phyloP scores from a whole-genome alignment of 306 rosid species.

The Trichosanthes truncata region DNA sequence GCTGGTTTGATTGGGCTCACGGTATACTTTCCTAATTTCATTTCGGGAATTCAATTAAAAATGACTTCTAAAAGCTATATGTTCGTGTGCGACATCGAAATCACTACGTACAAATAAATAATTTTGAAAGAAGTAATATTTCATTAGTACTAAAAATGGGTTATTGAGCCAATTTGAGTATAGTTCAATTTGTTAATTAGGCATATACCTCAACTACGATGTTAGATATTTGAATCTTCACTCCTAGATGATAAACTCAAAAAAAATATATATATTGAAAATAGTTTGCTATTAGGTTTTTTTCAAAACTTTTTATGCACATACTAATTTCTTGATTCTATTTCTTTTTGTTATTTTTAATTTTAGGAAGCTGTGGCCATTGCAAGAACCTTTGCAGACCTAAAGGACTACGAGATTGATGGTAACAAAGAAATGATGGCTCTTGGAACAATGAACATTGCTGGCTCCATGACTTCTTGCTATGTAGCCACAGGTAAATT shows the following conservation, averaged over 20 bases:
- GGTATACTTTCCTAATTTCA: slow-evolving; percentile 18
- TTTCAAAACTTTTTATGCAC: no score
- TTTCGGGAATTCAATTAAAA: no score
- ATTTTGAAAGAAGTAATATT: background rate
- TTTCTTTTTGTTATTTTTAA: background rate
- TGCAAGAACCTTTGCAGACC: slow-evolving; percentile 83
- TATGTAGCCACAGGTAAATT: slow-evolving; percentile 51
- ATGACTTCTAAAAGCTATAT: no score
- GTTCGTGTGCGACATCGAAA: background rate
- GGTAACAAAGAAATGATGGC: slow-evolving; percentile 98
- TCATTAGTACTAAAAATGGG: background rate
- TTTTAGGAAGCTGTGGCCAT: slow-evolving; percentile 83
- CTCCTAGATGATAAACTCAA: no score
- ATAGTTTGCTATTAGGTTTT: no score
- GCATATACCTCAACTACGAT: no score
- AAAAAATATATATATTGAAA: no score
- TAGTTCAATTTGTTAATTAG: no score
- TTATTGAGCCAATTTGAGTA: no score
- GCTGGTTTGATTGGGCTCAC: slow-evolving; percentile 66
- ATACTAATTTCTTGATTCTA: background rate
- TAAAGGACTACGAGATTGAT: slow-evolving; percentile 64
- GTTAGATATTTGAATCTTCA: no score
- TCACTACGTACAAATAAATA: background rate
- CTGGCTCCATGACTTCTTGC: slow-evolving; percentile 82
- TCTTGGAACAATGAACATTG: slow-evolving; percentile 70